Evolutionary conservation across 148 eudicot species (phyloP).

Genomic region (Chenopodium album): DNA sequence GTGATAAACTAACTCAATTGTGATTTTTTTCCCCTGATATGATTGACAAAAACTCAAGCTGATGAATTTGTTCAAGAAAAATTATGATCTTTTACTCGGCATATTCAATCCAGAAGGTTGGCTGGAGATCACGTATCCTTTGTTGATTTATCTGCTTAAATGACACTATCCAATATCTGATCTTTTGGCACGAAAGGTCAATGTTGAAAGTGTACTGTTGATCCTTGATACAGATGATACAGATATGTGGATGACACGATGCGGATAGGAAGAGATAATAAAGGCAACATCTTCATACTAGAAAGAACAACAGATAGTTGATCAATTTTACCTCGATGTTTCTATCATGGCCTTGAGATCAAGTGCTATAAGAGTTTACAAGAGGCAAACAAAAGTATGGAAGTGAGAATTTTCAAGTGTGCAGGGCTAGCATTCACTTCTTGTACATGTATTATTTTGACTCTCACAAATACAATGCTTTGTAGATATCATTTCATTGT

Average conservation of each 20-base stretch:
- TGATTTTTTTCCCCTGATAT: not conserved
- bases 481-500: not conserved
- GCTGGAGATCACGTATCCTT: conserved; percentile 92
- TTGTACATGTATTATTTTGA: conserved; percentile 14
- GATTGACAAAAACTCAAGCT: conserved; percentile 33
- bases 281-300: conserved; percentile 73
- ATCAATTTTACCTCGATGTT: not conserved
- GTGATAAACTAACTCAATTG: not conserved
- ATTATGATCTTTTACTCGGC: conserved; percentile 64
- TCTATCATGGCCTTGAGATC: not conserved
- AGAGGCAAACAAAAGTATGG: not conserved
- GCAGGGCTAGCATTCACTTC: conserved; percentile 1
- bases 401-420: not conserved
- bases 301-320: conserved; percentile 43
- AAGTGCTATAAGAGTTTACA: not conserved
- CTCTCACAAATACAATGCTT: not conserved
- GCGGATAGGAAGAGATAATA: conserved; percentile 84
- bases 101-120: conserved; percentile 95
- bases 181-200: not conserved
- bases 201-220: not conserved
- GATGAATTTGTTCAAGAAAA: conserved; percentile 79
- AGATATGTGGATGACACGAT: conserved; percentile 78
- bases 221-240: conserved; percentile 35
- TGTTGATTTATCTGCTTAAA: not conserved
- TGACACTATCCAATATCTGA: not conserved